These are phyloP conservation scores for Cyberlindnera veronae DNA, from an alignment of 805 yeast genomes.

Conservation along the genomic window DNA sequence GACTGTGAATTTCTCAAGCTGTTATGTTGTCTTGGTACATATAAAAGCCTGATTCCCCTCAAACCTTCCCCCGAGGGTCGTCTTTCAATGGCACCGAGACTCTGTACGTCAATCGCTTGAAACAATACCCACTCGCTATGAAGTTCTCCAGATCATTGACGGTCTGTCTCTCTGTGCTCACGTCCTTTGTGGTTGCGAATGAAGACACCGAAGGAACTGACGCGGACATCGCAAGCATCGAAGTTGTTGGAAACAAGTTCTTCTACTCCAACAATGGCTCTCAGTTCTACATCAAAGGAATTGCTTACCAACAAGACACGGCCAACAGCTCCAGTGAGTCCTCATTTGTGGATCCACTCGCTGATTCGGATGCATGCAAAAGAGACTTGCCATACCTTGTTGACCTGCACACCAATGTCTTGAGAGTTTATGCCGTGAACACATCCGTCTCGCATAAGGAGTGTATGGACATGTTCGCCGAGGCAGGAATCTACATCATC, in stretches of 20 bases:
- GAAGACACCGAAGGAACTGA: constrained; percentile 26
- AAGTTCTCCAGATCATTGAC: constrained; percentile 7
- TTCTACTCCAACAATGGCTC: constrained; percentile 65
- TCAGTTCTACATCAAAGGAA: constrained; percentile 73
- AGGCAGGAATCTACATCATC: constrained; percentile 81
- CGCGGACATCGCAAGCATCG: constrained; percentile 45
- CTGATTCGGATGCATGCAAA: constrained; percentile 56
- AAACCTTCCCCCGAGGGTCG: not conserved
- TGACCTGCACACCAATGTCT: constrained; percentile 58
- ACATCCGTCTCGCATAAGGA: constrained; percentile 60
- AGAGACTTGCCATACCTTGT: constrained; percentile 69
- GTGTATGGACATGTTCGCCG: constrained; percentile 64
- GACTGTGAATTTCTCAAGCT: no score
- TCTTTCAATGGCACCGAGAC: not conserved
- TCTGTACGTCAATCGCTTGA: not conserved
- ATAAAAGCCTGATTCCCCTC: no score
- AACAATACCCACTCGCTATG: not conserved
- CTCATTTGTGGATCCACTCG: constrained; percentile 60
- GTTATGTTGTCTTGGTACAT: no score
- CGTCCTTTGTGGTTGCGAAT: constrained; percentile 17
- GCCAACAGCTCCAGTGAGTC: constrained; percentile 35
- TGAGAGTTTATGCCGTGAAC: constrained; percentile 78
- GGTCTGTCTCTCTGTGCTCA: not conserved
- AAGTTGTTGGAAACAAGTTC: constrained; percentile 64
- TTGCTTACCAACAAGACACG: constrained; percentile 72